A percentile compares a stretch with the other conserved stretches of the same genome.
phyloP scores from a whole-genome alignment of 2,329 filamentous ascomycete species.

The Aspergillus puulaauensis region DNA sequence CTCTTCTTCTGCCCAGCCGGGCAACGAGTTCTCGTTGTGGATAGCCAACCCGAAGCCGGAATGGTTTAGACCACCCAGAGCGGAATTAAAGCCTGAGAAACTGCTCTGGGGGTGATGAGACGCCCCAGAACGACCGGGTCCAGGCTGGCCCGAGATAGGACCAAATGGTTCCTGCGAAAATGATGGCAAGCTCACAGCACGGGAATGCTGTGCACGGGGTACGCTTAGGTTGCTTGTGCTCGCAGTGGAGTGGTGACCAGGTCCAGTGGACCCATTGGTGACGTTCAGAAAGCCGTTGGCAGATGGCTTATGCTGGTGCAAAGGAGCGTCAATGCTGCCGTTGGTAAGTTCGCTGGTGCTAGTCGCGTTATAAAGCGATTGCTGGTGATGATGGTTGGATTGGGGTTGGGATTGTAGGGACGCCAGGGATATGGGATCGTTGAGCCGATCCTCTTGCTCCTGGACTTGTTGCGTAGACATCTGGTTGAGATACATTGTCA shows the following conservation, averaged over 20 bases:
- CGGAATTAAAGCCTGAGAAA: slow-evolving; percentile 60
- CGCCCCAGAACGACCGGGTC: slow-evolving; percentile 35
- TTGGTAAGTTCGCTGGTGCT: slow-evolving; percentile 63
- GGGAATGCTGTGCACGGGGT: slow-evolving; percentile 64
- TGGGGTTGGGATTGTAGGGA: slow-evolving; percentile 62
- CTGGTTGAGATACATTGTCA: slow-evolving; percentile 91
- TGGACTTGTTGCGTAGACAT: slow-evolving; percentile 61
- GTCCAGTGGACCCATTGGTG: slow-evolving; percentile 62
- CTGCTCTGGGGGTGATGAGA: slow-evolving; percentile 49
- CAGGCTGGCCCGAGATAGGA: slow-evolving; percentile 36
- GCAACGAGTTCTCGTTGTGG: slow-evolving; percentile 56
- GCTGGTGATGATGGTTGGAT: slow-evolving; percentile 66
- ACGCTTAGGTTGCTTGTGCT: slow-evolving; percentile 56
- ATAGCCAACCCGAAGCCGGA: slow-evolving; percentile 60
- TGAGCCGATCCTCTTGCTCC: slow-evolving; percentile 60
- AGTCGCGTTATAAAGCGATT: slow-evolving; percentile 74
- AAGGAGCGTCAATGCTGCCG: slow-evolving; percentile 49
- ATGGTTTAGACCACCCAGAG: slow-evolving; percentile 58
- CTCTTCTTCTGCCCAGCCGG: slow-evolving; percentile 65
- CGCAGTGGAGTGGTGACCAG: slow-evolving; percentile 70
- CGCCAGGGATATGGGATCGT: slow-evolving; percentile 42
- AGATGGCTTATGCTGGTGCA: slow-evolving; percentile 60
- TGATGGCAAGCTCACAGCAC: slow-evolving; percentile 84
- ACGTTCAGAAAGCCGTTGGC: slow-evolving; percentile 60
- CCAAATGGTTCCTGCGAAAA: slow-evolving; percentile 62